Evolutionary conservation across 495 filamentous ascomycete genomes (phyloP).

Genomic region (Penicillium roqueforti): DNA sequence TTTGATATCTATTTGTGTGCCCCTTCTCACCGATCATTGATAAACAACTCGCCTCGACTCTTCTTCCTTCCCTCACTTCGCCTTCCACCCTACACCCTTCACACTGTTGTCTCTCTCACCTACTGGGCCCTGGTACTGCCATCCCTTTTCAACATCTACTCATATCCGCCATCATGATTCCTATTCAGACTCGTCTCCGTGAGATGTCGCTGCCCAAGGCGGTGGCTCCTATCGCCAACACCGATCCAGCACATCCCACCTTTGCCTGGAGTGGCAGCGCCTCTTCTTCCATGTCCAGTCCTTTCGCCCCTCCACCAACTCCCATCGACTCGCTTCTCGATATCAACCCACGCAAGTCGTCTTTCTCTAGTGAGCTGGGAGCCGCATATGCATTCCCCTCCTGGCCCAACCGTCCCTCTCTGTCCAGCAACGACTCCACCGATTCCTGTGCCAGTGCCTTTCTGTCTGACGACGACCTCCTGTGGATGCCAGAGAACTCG

Average conservation of each 20-base stretch:
- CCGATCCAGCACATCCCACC: conserved; percentile 26
- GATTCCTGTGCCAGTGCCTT: conserved; percentile 37
- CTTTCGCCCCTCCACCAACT: conserved; percentile 39
- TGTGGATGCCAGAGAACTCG: conserved; percentile 35
- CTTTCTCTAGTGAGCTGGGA: conserved; percentile 42
- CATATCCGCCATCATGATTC: conserved; percentile 19
- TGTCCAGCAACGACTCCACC: conserved; percentile 35
- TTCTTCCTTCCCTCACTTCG: conserved; percentile 1
- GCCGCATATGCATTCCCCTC: conserved; percentile 51
- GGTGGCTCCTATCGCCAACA: conserved; percentile 28
- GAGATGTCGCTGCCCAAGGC: conserved; percentile 25
- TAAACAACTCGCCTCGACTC: conserved; percentile 14
- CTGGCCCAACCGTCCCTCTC: conserved; percentile 49
- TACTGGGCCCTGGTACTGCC: background rate
- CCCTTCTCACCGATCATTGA: conserved; percentile 20
- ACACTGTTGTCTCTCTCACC: conserved; percentile 1
- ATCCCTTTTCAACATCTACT: background rate
- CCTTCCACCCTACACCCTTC: conserved; percentile 6
- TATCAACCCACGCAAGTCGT: conserved; percentile 45
- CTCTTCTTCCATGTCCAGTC: conserved; percentile 30
- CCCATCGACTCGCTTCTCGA: conserved; percentile 40
- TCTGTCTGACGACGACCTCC: conserved; percentile 52
- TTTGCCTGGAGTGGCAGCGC: conserved; percentile 41
- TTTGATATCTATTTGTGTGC: conserved; percentile 2
- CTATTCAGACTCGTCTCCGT: conserved; percentile 27